Percentiles rank a stretch among this genome's conserved stretches.
Conservation (phyloP, 768 basidiomycete genomes). For the Hydnum rufescens region DNA sequence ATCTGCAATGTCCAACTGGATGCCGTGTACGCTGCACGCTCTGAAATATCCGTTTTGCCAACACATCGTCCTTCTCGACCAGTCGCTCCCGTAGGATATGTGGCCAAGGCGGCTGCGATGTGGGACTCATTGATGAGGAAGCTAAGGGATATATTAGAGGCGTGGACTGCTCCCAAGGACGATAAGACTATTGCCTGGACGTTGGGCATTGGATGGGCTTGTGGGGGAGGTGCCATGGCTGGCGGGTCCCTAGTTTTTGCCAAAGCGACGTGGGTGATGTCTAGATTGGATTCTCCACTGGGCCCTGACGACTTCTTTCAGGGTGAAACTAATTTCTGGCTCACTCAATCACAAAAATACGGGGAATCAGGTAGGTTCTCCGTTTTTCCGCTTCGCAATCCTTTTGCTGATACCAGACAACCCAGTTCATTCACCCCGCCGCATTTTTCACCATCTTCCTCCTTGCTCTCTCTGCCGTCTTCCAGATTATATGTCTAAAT, state of each 20-base stretch:
- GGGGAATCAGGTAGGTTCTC: constrained; percentile 35
- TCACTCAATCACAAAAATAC: constrained; percentile 60
- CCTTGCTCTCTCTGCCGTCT: constrained; percentile 50
- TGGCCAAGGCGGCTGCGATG: constrained; percentile 17
- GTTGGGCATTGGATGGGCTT: constrained; percentile 86
- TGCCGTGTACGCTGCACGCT: constrained; percentile 44
- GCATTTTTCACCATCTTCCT: constrained; percentile 49
- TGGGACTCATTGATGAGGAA: constrained; percentile 32
- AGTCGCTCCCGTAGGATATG: constrained; percentile 6
- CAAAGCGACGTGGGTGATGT: constrained; percentile 40
- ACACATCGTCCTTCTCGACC: constrained; percentile 10
- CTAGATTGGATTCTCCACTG: neutral
- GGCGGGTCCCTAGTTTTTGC: constrained; percentile 81
- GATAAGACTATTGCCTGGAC: constrained; percentile 81
- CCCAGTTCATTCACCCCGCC: constrained; percentile 51
- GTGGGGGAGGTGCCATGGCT: constrained; percentile 76
- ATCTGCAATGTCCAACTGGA: constrained; percentile 56
- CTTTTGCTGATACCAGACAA: neutral
- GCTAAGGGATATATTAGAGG: constrained; percentile 44
- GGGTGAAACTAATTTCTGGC: constrained; percentile 64
- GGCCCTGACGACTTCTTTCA: constrained; percentile 15
- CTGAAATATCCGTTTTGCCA: constrained; percentile 45
- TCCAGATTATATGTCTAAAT: constrained; percentile 84
- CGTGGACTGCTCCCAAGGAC: constrained; percentile 57
- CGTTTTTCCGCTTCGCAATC: neutral